A percentile compares a stretch with the other conserved stretches of the same genome.
Conservation (phyloP, 2,329 filamentous ascomycete genomes). For the Aspergillus ustus region DNA sequence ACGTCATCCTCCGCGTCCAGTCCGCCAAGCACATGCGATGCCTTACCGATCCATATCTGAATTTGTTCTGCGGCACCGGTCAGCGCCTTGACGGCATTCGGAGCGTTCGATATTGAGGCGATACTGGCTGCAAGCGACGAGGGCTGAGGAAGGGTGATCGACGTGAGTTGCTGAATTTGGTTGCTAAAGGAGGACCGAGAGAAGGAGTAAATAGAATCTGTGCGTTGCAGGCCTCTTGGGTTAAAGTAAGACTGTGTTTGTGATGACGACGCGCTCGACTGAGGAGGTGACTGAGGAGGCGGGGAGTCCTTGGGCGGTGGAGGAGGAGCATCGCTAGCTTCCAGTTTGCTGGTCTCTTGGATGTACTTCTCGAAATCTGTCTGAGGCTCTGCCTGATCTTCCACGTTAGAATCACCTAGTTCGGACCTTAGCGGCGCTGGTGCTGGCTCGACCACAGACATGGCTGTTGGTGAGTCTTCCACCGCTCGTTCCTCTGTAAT, state of each 20-base stretch:
- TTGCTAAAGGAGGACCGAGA: constrained; percentile 91
- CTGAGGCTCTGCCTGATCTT: constrained; percentile 28
- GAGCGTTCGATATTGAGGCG: constrained; percentile 80
- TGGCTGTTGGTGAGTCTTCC: constrained; percentile 22
- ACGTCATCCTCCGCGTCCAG: constrained; percentile 96
- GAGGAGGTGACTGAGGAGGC: constrained; percentile 27
- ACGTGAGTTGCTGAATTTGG: constrained; percentile 89
- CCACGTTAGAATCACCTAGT: constrained; percentile 18
- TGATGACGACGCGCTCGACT: constrained; percentile 36
- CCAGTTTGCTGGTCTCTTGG: constrained; percentile 40
- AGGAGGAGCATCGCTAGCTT: constrained; percentile 34
- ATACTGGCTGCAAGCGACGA: constrained; percentile 82
- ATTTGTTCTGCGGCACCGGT: constrained; percentile 91
- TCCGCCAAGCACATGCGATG: constrained; percentile 83
- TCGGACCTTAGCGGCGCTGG: constrained; percentile 28
- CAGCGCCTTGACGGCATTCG: constrained; percentile 80
- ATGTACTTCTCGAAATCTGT: constrained; percentile 50
- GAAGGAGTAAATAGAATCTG: constrained; percentile 91
- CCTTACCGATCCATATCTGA: constrained; percentile 89
- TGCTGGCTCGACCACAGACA: constrained; percentile 37
- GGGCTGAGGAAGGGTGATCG: constrained; percentile 85
- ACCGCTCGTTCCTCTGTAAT: constrained; percentile 9
- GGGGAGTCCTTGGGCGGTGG: constrained; percentile 43
- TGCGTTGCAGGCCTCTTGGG: constrained; percentile 58
- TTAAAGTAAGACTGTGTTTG: constrained; percentile 50